Base-by-base conservation (phyloP, 1,284 basidiomycete species). In the Exobasidium rhododendri region DNA sequence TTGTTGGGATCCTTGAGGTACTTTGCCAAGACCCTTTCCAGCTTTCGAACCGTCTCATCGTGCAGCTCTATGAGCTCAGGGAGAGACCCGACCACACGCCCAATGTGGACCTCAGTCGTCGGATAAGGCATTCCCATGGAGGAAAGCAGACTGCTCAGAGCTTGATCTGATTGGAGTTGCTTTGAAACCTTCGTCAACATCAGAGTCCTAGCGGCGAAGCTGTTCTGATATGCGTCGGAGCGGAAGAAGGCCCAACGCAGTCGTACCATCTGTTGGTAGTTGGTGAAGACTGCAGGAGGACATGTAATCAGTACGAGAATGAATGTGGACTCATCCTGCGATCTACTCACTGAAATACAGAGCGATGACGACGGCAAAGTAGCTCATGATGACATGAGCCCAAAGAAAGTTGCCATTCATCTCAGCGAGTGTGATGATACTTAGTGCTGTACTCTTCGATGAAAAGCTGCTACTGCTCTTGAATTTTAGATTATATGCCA, bases 31-130 rank as follows among this genome's bases (percentile, higher is more conserved):
- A 90, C 84, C 47, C 85, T 82, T 77, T 97, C 93, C 45, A 96
- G 85, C 64, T 92, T 87, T 52, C 87, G 83, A 14, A 97, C 92
- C 13, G 89, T 88, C 55, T 89, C 82, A 80, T 94, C 93, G 82
- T 96, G 92, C 67, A 87, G 87, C 55, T 92, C 87, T 68, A 92
- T 88, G 56, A 91, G 82, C 61, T 89, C 85, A 0, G 90, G 88
- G 1, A 92, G 84, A 31, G 84, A 81, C 28, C 89, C 89, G 24
- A 91, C 89, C 59, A 84, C 84, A 46, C 88, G 85, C 40, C 89
- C 88, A 61, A 92, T 88, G 80, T 91, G 89, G 2, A 92, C 89
- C 43, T 88, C 87, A 1, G 89, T 90, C 0, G 89, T 89, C 0
- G 89, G 89, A 78, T 92, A 92, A 1, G 89, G 89, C 45, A 90